Evolutionary conservation across 768 basidiomycete genomes (phyloP).

Genomic region (Podaxis sp.): DNA sequence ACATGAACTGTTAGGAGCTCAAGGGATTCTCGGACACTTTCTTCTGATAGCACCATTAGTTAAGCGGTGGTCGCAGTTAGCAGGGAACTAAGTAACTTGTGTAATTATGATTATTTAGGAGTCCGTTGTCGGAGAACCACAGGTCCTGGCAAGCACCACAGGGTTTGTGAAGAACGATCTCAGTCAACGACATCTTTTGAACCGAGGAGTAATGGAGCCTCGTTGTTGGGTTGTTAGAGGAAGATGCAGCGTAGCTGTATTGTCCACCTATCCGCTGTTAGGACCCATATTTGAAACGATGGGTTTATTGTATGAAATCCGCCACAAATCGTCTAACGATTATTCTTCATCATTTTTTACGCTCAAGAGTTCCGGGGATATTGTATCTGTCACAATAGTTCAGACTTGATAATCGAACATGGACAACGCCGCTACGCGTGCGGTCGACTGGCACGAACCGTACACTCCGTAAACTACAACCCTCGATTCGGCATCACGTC

Average conservation of each 20-base stretch:
- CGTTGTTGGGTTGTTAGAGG: neutral
- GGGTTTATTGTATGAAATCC: neutral
- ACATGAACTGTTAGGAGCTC: neutral
- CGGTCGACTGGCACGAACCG: neutral
- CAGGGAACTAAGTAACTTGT: neutral
- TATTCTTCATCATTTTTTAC: neutral
- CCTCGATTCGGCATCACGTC: neutral
- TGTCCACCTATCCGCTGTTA: neutral
- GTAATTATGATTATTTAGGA: neutral
- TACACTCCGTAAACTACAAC: neutral
- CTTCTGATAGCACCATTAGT: constrained; percentile 3
- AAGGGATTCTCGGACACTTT: neutral
- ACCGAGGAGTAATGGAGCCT: neutral
- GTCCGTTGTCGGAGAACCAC: constrained; percentile 5
- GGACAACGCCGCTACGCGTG: neutral
- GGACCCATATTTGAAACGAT: neutral
- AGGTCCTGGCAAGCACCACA: neutral
- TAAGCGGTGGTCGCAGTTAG: neutral
- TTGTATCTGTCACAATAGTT: neutral
- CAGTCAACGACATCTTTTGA: neutral
- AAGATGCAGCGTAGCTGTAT: neutral
- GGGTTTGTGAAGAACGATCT: neutral
- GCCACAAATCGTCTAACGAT: neutral
- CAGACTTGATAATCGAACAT: neutral
- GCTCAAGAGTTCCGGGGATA: neutral